Base-by-base conservation (phyloP, 345 rosid species). In the Eucalyptus curtisii region DNA sequence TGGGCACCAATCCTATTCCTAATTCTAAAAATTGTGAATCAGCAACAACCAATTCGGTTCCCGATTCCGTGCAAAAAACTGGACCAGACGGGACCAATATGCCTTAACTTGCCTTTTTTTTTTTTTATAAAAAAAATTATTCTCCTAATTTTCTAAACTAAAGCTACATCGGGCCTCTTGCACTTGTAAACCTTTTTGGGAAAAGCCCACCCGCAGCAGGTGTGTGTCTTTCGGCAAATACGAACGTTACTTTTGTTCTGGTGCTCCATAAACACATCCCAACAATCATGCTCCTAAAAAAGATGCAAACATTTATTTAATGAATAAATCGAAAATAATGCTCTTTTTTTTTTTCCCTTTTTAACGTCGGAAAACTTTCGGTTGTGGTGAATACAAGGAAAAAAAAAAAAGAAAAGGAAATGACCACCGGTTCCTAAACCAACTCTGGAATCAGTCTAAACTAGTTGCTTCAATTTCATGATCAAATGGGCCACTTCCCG, bases 361-460 rank as follows among this genome's bases (percentile, higher is more conserved):
- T 61, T 61, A 30, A 30, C 13, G 7, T 61, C 3, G 68, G 68
- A 13, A 27, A 30, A 61, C 33, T 61, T 30, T 61, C 33, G 6
- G 15, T 30, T 12, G n/a, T 59, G 27, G 7, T 10, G 16, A 30
- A 27, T 30, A 30, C 16, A 61, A 30, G 68, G 14, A 1, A 30
- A 27, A 27, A 27, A 13, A 10, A 10, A 24, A 55, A 2, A n/a
- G n/a, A 22, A 55, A 22, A 24, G 5, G 6, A 30, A 61, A 61
- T 61, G n/a, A 30, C 8, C 31, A 30, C 8, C 1, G 0, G 8
- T 6, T 61, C 68, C 16, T 61, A 13, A 30, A 13, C 1, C 7
- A 30, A 61, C 2, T 13, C 1, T 12, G 1, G 14, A 61, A 61
- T 61, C 4, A 19, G 0, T 19, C 24, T 7, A 2, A 52, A 19